Conservation (phyloP, 371 early-diverging fungal genomes). For the Hamiltosporidium tvaerminnensis region DNA sequence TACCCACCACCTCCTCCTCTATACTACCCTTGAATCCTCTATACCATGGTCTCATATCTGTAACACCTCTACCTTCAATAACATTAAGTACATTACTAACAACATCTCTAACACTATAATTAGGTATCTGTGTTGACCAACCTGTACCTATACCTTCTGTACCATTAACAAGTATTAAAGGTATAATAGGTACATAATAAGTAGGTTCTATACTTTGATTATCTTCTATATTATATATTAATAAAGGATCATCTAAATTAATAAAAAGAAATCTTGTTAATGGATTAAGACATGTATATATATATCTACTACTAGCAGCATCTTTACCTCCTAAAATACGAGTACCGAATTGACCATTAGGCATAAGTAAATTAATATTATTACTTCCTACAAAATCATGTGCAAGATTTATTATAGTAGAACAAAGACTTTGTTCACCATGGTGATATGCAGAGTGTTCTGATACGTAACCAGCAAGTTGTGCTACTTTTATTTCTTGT, state of each 20-base stretch:
- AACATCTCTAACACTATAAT: constrained; percentile 77
- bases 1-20: constrained; percentile 53
- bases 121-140: constrained; percentile 59
- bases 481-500: constrained; percentile 80
- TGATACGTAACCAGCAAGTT: constrained; percentile 78
- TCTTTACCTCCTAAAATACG: constrained; percentile 86
- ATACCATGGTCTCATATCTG: constrained; percentile 81
- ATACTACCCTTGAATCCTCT: constrained; percentile 63
- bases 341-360: constrained; percentile 89
- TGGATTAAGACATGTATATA: constrained; percentile 65
- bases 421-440: constrained; percentile 70
- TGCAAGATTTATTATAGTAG: constrained; percentile 86
- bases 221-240: constrained; percentile 79
- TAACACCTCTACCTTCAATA: constrained; percentile 61
- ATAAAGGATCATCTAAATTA: constrained; percentile 67
- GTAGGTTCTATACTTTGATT: constrained; percentile 80
- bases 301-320: constrained; percentile 88
- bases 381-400: constrained; percentile 88
- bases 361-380: constrained; percentile 76
- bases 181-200: constrained; percentile 87
- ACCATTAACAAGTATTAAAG: constrained; percentile 89
- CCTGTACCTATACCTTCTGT: constrained; percentile 95
- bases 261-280: constrained; percentile 71
- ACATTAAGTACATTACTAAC: constrained; percentile 67
- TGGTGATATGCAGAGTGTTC: constrained; percentile 90